Evolutionary conservation across 441 rosid species (phyloP), one percentile per base, ranked within the genome.

Genomic region (Breynia disticha): DNA sequence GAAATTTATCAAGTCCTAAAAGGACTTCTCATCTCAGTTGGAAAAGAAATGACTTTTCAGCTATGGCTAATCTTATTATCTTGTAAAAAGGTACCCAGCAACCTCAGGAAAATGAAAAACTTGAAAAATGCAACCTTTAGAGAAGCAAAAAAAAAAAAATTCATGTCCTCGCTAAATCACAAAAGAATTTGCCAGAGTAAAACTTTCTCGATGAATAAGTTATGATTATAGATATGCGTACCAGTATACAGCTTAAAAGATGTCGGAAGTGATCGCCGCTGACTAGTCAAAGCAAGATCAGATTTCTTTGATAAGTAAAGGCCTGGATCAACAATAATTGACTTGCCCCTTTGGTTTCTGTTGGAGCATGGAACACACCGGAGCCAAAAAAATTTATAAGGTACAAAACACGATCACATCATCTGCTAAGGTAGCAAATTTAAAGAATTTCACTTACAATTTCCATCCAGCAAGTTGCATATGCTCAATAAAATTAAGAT

Each of bases 191-290:
- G 28, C 15, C 17, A 14, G 45, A n/a, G 20, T 53, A 18, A 20
- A 11, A 35, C 15, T 13, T 17, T 42, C 55, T 48, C 1, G 24
- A 51, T 42, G 16, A 55, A 51, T 52, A 58, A 19, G 48, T 57
- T 41, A 48, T 13, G 10, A 41, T 20, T 52, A 56, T 50, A 54
- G 28, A 48, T 44, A 16, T 19, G 55, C 63, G 55, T 60, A 89
- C 95, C 97, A 14, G 97, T 84, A 65, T 76, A 90, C 66, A 91
- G 67, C 84, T 83, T 87, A 76, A 85, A 91, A 45, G 98, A 76
- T 12, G 87, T 75, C 10, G 98, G 96, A 65, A 87, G 77, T 41
- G 96, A 79, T 60, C 96, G 75, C 2, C 91, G 83, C 64, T 91
- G 96, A 66, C 86, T 78, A 50, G 95, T 87, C 78, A 72, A 74